Base-by-base conservation (phyloP, 352 stramenopile species). In the Phytopythium ostracodes region DNA sequence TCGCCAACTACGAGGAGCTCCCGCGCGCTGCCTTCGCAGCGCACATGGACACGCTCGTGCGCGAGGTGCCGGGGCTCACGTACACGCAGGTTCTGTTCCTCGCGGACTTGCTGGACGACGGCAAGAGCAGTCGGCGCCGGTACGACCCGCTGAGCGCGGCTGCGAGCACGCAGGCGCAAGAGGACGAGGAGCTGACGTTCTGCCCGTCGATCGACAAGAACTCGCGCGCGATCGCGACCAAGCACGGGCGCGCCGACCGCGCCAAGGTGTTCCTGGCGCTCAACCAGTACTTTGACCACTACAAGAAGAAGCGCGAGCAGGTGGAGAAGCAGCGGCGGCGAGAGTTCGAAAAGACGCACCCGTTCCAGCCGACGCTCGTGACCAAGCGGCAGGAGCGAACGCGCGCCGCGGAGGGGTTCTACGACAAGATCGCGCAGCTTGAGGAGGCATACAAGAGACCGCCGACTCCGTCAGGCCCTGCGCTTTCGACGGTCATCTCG, bases 11-110 rank as follows among this genome's bases (percentile, higher is more conserved):
- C 50, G 60, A 60, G 29, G 63, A 81, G 14, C 77, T 93, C 36
- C 68, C 73, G 22, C 67, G 65, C 10, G 50, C 60, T 22, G 66
- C 64, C 4, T 91, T 93, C 56, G 65, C 66, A 4, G 20, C 10
- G 10, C 79, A 74, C 60, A 87, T 93, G 73, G 82, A 91, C n/a
- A 76, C 75, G 24, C 72, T 91, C 22, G 75, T 91, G 54, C 56
- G 55, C 5, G 75, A 92, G 22, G 76, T 88, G 17, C 78, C 76
- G 6, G 80, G 76, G 1, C 56, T 91, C 18, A 90, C 82, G 20
- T 87, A 89, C 63, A 91, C 81, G 14, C 79, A 92, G 57, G 75
- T 92, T 17, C 67, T 92, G 20, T 88, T 89, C 62, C 62, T 92
- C 20, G 71, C 79, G 1, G 73, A 90, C 25, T 68, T 80, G 35